Evolutionary conservation across 73 alveolate species (phyloP).

Genomic region (Loxodes magnus): DNA sequence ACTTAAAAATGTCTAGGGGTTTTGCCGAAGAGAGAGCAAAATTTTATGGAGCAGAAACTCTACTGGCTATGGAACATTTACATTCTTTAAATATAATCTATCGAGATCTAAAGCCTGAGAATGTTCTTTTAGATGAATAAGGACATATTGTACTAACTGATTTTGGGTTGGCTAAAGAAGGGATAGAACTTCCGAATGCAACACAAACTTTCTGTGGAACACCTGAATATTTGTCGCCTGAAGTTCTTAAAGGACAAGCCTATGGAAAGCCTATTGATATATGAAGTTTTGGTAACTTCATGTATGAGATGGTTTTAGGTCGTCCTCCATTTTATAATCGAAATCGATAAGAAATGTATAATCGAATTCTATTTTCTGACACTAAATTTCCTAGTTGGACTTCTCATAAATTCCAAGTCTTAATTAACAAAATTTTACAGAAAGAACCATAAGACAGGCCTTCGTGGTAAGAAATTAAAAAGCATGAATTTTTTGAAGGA

Average conservation of each 20-base stretch:
- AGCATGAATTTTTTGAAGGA: conserved; percentile 79
- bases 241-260: conserved; percentile 21
- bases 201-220: conserved; percentile 57
- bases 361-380: conserved; percentile 42
- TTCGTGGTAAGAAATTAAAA: conserved; percentile 50
- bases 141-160: conserved; percentile 82
- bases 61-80: conserved; percentile 69
- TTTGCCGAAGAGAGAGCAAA: conserved; percentile 78
- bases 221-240: conserved; percentile 69
- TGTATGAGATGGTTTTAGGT: conserved; percentile 79
- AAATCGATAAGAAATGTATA: conserved; percentile 28
- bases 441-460: conserved; percentile 9
- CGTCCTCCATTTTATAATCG: conserved; percentile 74
- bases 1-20: conserved; percentile 30
- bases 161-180: conserved; percentile 73
- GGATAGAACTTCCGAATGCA: conserved; percentile 18
- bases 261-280: conserved; percentile 43
- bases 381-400: conserved; percentile 50
- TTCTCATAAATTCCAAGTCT: conserved; percentile 47
- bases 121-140: conserved; percentile 66
- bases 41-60: conserved; percentile 61
- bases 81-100: conserved; percentile 69
- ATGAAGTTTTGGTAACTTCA: conserved; percentile 46
- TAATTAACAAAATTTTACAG: conserved; percentile 12
- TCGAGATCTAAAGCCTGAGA: conserved; percentile 78